These are phyloP conservation scores for Cladophialophora yegresii DNA, from an alignment of 2,329 filamentous ascomycete species.

Conservation along the genomic window DNA sequence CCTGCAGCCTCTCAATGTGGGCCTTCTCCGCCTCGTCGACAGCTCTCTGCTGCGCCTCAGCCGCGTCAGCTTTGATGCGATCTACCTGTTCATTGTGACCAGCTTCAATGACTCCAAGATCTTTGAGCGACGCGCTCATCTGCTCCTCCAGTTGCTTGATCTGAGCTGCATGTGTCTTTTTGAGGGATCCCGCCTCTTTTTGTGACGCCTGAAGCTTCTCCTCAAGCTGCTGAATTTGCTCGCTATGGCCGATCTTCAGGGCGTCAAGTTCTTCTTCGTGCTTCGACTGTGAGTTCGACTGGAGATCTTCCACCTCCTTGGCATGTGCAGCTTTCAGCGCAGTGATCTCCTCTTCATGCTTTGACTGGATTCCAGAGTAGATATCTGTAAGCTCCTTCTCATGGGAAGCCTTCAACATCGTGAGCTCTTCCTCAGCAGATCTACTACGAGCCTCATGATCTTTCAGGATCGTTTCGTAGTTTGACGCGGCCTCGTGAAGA, in stretches of 20 bases:
- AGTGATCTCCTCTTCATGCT: conserved; percentile 12
- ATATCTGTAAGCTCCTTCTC: conserved; percentile 19
- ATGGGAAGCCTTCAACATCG: conserved; percentile 24
- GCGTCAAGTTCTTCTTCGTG: conserved; percentile 19
- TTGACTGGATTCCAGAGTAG: conserved; percentile 12
- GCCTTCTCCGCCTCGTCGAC: conserved; percentile 24
- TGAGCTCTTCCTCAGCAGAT: conserved; percentile 20
- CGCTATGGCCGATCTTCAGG: conserved; percentile 38
- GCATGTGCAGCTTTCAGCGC: conserved; percentile 39
- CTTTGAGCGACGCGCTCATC: conserved; percentile 26
- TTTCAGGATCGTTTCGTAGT: conserved; percentile 18
- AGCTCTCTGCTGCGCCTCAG: conserved; percentile 21
- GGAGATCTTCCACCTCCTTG: conserved; percentile 40
- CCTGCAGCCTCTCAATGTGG: conserved; percentile 21
- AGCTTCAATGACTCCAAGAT: conserved; percentile 27
- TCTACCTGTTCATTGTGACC: conserved; percentile 29
- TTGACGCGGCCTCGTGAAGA: conserved; percentile 10
- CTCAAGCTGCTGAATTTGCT: conserved; percentile 42
- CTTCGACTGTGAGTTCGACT: conserved; percentile 25
- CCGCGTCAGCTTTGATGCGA: conserved; percentile 23
- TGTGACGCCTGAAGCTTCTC: conserved; percentile 42
- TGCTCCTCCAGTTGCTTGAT: conserved; percentile 32
- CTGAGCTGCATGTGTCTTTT: conserved; percentile 27
- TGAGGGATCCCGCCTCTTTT: conserved; percentile 35
- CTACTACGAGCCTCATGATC: conserved; percentile 9